A percentile compares a stretch with the other conserved stretches of the same genome.
phyloP scores from a whole-genome alignment of 345 rosid species.

The Brassica rapa region DNA sequence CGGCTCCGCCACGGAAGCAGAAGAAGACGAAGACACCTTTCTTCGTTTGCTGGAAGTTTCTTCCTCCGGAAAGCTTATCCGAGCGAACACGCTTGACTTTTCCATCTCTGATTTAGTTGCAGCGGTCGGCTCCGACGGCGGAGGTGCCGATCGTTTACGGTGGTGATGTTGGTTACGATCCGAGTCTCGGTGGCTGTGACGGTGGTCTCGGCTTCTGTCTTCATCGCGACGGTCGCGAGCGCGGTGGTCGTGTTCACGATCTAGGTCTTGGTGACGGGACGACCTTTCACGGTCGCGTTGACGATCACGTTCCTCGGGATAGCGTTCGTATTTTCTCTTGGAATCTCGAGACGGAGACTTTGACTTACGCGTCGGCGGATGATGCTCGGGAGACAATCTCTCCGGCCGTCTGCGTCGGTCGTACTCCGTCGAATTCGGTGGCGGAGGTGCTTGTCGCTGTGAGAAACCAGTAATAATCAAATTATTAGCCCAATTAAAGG shows the following conservation, averaged over 20 bases:
- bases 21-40: constrained; percentile 50
- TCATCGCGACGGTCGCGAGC: constrained; percentile 41
- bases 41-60: constrained; percentile 65
- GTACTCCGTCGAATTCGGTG: constrained; percentile 40
- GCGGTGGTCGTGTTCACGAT: constrained; percentile 49
- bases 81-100: constrained; percentile 86
- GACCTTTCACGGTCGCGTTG: constrained; percentile 39
- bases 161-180: constrained; percentile 38
- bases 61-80: constrained; percentile 82
- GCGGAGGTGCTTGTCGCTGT: constrained; percentile 42
- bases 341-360: constrained; percentile 55
- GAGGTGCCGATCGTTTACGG: constrained; percentile 41
- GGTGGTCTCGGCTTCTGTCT: constrained; percentile 42
- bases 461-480: constrained; percentile 41
- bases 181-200: constrained; percentile 41
- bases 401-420: constrained; percentile 55
- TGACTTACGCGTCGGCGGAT: constrained; percentile 44
- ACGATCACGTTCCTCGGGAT: constrained; percentile 42
- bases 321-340: constrained; percentile 65
- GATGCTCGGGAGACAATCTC: constrained; percentile 48
- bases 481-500: neutral
- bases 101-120: constrained; percentile 40
- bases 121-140: constrained; percentile 32
- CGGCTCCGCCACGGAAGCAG: constrained; percentile 31
- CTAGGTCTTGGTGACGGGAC: constrained; percentile 46